Percentiles rank a stretch among this genome's conserved stretches.
phyloP scores from a whole-genome alignment of 257 asterid species.

The Solanum virginianum region DNA sequence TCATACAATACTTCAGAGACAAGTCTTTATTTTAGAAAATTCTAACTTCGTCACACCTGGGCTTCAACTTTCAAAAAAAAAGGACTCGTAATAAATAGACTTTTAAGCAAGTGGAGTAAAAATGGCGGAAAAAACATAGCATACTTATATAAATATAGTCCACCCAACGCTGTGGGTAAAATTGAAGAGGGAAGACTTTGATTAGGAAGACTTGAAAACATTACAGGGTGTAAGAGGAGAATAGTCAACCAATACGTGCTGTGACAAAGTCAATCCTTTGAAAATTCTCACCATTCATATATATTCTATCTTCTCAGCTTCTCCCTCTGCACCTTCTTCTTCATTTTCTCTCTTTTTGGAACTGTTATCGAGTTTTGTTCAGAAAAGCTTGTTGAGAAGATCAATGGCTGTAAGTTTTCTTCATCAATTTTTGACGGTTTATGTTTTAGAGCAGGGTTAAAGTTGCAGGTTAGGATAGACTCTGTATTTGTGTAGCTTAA shows the following conservation, averaged over 20 bases:
- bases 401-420: not conserved
- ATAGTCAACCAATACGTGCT: not conserved
- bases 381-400: not conserved
- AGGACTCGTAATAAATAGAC: too few relatives aligned
- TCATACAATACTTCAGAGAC: too few relatives aligned
- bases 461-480: not conserved
- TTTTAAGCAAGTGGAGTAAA: not conserved
- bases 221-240: not conserved
- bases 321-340: not conserved
- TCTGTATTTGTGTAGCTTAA: not conserved
- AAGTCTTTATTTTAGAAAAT: too few relatives aligned
- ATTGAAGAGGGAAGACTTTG: not conserved
- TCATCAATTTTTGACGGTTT: not conserved
- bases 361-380: not conserved
- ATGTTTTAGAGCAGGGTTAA: not conserved
- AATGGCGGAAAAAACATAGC: not conserved
- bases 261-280: not conserved
- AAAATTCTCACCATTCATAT: not conserved
- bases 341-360: not conserved
- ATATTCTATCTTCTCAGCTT: not conserved
- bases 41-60: too few relatives aligned
- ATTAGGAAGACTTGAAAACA: not conserved
- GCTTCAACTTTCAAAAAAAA: too few relatives aligned
- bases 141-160: not conserved
- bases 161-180: not conserved